Evolutionary conservation across 2,329 filamentous ascomycete genomes (phyloP).

Genomic region (Alternaria metachromatica): DNA sequence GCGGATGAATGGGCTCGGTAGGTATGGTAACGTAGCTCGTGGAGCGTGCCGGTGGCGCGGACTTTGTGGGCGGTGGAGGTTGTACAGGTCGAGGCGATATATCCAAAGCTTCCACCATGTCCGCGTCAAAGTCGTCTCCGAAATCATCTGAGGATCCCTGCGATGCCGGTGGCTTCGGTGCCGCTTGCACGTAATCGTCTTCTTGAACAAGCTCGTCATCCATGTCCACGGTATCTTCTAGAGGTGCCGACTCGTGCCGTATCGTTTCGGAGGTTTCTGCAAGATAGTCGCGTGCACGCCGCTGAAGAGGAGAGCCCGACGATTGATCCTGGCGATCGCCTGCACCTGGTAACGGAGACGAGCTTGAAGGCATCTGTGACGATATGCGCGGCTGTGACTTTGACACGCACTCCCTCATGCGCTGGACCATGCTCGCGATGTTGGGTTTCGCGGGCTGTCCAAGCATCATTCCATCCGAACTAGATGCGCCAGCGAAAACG

Average conservation of each 20-base stretch:
- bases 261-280: constrained; percentile 14
- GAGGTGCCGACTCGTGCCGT: constrained; percentile 6
- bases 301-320: constrained; percentile 41
- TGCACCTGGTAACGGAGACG: constrained; percentile 53
- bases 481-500: constrained; percentile 37
- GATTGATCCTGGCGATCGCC: constrained; percentile 24
- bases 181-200: constrained; percentile 1
- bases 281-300: constrained; percentile 27
- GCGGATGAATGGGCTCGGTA: constrained; percentile 11
- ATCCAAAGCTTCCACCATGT: constrained; percentile 44
- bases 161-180: constrained; percentile 6
- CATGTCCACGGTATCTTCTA: constrained; percentile 4
- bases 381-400: constrained; percentile 26
- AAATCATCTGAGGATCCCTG: constrained; percentile 45
- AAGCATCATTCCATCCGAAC: constrained; percentile 40
- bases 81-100: constrained; percentile 18
- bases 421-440: constrained; percentile 48
- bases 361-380: constrained; percentile 53
- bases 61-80: not conserved
- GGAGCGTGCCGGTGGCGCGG: constrained; percentile 4
- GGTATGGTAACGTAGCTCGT: constrained; percentile 13
- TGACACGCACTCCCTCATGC: constrained; percentile 54
- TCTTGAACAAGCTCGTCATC: constrained; percentile 10
- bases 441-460: constrained; percentile 35
- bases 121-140: constrained; percentile 45